phyloP scores from a whole-genome alignment of 2,329 filamentous ascomycete species.

The Alternaria arborescens region DNA sequence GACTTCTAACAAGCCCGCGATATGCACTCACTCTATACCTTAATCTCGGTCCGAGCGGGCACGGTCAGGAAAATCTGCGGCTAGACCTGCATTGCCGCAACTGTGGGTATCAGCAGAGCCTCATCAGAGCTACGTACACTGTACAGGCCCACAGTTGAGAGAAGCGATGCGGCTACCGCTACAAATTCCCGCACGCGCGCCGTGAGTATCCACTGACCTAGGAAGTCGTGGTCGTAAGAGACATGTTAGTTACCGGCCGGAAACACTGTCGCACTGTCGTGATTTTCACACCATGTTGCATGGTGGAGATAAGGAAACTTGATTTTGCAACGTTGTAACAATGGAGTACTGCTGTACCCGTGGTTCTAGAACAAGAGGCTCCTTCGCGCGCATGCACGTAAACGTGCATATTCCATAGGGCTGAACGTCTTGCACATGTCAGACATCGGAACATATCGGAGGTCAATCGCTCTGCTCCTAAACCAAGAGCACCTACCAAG shows the following conservation, averaged over 20 bases:
- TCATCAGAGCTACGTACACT: conserved; percentile 10
- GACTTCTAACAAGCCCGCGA: neutral
- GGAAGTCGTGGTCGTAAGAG: neutral
- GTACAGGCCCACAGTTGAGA: conserved; percentile 5
- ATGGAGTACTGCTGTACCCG: neutral
- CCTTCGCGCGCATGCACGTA: conserved; percentile 6
- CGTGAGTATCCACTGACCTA: conserved; percentile 1
- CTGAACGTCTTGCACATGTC: conserved; percentile 26
- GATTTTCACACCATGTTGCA: conserved; percentile 10
- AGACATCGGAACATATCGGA: conserved; percentile 23
- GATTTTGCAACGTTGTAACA: conserved; percentile 1
- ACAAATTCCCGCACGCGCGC: conserved; percentile 13
- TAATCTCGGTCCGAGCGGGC: conserved; percentile 11
- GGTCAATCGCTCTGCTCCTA: neutral
- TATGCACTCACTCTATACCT: neutral
- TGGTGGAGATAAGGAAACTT: conserved; percentile 20
- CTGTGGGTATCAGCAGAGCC: conserved; percentile 18
- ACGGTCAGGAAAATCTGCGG: conserved; percentile 19
- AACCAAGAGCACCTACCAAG: neutral
- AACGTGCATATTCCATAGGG: conserved; percentile 21
- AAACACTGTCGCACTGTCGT: conserved; percentile 1
- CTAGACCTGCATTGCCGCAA: conserved; percentile 21
- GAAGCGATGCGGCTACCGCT: neutral
- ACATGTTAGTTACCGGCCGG: conserved; percentile 13
- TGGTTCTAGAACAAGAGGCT: conserved; percentile 13